Evolutionary conservation across 2,329 filamentous ascomycete species (phyloP).

Genomic region (Pseudocercospora eumusae): DNA sequence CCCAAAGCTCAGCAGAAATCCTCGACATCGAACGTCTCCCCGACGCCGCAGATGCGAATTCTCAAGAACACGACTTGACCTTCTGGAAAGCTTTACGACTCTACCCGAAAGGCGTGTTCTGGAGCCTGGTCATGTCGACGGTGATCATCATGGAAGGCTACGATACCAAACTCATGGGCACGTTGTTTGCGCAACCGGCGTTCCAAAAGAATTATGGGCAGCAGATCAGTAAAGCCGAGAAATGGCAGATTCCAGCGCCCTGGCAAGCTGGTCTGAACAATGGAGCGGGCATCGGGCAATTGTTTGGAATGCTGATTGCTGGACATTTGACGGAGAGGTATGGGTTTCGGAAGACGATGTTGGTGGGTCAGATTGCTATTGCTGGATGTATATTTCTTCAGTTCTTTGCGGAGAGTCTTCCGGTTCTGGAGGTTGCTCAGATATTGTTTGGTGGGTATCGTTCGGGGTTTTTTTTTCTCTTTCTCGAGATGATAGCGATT

Average conservation of each 20-base stretch:
- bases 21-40: neutral
- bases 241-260: conserved; percentile 53
- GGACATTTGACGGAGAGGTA: conserved; percentile 61
- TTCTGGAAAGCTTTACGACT: conserved; percentile 1
- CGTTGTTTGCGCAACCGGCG: conserved; percentile 39
- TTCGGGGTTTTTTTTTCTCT: no score
- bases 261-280: conserved; percentile 62
- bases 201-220: conserved; percentile 45
- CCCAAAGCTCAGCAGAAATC: no score
- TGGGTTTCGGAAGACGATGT: conserved; percentile 54
- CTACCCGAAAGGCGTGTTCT: conserved; percentile 13
- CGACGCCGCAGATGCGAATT: conserved; percentile 3
- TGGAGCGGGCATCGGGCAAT: conserved; percentile 54
- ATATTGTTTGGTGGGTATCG: conserved; percentile 45
- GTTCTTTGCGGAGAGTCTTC: conserved; percentile 43
- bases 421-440: conserved; percentile 31
- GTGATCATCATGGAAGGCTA: conserved; percentile 58
- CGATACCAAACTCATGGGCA: conserved; percentile 47
- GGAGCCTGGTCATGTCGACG: conserved; percentile 10
- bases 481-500: no score
- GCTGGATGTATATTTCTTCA: conserved; percentile 53
- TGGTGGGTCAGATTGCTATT: conserved; percentile 55
- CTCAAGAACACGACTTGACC: neutral
- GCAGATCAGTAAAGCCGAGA: neutral
- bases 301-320: conserved; percentile 67